Evolutionary conservation across 208 protist genomes (phyloP).

Genomic region (Novymonas esmeraldas): DNA sequence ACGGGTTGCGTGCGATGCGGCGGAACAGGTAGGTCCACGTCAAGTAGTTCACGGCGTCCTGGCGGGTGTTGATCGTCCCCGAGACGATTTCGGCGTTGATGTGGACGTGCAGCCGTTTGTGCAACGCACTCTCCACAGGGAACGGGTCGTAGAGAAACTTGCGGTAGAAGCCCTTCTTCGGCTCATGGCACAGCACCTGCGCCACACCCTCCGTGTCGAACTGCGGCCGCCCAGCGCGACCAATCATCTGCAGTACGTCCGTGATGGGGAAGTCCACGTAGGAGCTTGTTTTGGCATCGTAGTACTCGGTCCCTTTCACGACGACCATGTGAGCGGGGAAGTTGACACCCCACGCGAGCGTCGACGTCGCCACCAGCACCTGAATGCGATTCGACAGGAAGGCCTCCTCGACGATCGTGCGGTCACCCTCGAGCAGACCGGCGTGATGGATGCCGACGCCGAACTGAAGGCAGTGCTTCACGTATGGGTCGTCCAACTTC

Average conservation of each 20-base stretch:
- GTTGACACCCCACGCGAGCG: constrained; percentile 99
- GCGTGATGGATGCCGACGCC: constrained; percentile 99
- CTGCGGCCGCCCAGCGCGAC: constrained; percentile 98
- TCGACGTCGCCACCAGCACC: constrained; percentile 98
- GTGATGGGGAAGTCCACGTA: constrained; percentile 99
- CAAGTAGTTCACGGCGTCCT: constrained; percentile 98
- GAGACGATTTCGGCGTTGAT: constrained; percentile 99
- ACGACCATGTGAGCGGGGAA: constrained; percentile 99
- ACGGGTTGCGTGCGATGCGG: constrained; percentile 96
- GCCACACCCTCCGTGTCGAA: constrained; percentile 96
- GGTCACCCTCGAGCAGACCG: constrained; percentile 89
- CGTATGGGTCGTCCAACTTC: constrained; percentile 84
- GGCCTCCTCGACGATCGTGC: constrained; percentile 94
- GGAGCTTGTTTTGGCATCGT: constrained; percentile 95
- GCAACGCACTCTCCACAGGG: constrained; percentile 98
- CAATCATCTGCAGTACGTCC: constrained; percentile 99
- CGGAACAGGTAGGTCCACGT: constrained; percentile 99
- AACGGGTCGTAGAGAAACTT: constrained; percentile 99
- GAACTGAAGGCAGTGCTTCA: constrained; percentile 97
- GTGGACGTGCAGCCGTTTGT: constrained; percentile 96
- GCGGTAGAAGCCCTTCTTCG: constrained; percentile 99
- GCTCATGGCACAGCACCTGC: constrained; percentile 97
- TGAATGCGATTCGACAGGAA: constrained; percentile 95
- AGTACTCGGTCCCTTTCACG: constrained; percentile 99
- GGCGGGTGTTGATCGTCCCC: constrained; percentile 93